A percentile compares a stretch with the other conserved stretches of the same genome.
Conservation (phyloP, 108 stramenopile genomes). For the Stephanodiscus minutulus region DNA sequence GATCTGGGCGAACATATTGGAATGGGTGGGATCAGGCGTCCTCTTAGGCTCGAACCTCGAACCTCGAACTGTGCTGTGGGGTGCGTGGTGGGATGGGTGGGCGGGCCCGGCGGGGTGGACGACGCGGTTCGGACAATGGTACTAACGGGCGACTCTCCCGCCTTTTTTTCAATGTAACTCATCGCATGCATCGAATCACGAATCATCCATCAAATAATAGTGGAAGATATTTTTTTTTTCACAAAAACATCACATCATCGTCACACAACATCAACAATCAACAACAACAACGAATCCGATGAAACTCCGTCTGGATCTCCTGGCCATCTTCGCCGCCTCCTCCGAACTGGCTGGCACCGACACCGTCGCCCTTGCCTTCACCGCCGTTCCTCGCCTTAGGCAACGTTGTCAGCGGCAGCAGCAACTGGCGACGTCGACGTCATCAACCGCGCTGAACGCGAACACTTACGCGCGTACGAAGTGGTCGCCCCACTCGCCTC, state of each 20-base stretch:
- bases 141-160: no score
- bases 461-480: conserved; percentile 21
- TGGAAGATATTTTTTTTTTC: no score
- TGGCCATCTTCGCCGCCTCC: conserved; percentile 15
- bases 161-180: no score
- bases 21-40: not conserved
- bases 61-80: no score
- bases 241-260: no score
- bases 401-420: not conserved
- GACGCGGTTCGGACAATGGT: no score
- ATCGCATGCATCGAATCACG: no score
- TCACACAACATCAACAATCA: not conserved
- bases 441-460: conserved; percentile 3
- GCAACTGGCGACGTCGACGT: not conserved
- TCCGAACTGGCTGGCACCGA: conserved; percentile 12
- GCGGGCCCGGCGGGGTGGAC: no score
- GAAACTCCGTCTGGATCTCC: not conserved
- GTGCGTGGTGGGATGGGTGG: not conserved
- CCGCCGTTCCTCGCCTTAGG: conserved; percentile 1
- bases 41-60: no score
- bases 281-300: conserved; percentile 10
- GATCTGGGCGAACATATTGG: conserved; percentile 16
- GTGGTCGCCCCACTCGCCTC: conserved; percentile 14
- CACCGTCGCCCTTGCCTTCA: conserved; percentile 19
- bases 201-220: no score